Evolutionary conservation across 1,139 yeast genomes (phyloP).

Genomic region (Hemisphaericaspora xylofermentans): DNA sequence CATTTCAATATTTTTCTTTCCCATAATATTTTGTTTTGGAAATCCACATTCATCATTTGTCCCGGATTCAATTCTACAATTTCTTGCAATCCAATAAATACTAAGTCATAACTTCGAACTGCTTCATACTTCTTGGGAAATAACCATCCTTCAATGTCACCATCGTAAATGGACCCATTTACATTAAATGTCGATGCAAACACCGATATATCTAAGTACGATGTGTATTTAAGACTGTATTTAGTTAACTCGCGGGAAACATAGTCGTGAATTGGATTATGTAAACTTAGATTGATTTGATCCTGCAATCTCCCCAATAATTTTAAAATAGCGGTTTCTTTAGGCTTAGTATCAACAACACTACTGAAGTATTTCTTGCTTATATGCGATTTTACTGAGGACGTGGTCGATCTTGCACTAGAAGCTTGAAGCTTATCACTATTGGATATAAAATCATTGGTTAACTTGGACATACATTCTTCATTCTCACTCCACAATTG

Average conservation of each 20-base stretch:
- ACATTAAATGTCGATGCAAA: conserved; percentile 73
- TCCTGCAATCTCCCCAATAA: conserved; percentile 50
- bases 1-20: conserved; percentile 62
- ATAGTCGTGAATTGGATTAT: conserved; percentile 72
- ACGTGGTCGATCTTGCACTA: conserved; percentile 32
- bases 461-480: conserved; percentile 43
- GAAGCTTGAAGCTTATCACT: conserved; percentile 33
- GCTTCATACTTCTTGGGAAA: conserved; percentile 37
- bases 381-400: conserved; percentile 44
- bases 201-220: conserved; percentile 49
- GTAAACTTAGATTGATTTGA: conserved; percentile 47
- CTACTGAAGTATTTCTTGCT: conserved; percentile 47
- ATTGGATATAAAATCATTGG: conserved; percentile 36
- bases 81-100: conserved; percentile 86
- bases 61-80: conserved; percentile 89
- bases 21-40: conserved; percentile 73
- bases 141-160: conserved; percentile 56
- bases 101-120: conserved; percentile 53
- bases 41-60: conserved; percentile 81
- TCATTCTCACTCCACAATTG: conserved; percentile 64
- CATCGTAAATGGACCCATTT: conserved; percentile 57
- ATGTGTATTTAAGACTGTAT: conserved; percentile 48
- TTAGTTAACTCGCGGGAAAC: conserved; percentile 55
- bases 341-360: conserved; percentile 42
- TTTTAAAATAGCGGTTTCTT: conserved; percentile 47